These are phyloP conservation scores for Tolypocladium capitatum DNA, from an alignment of 2,329 filamentous ascomycete genomes.

Conservation along the genomic window DNA sequence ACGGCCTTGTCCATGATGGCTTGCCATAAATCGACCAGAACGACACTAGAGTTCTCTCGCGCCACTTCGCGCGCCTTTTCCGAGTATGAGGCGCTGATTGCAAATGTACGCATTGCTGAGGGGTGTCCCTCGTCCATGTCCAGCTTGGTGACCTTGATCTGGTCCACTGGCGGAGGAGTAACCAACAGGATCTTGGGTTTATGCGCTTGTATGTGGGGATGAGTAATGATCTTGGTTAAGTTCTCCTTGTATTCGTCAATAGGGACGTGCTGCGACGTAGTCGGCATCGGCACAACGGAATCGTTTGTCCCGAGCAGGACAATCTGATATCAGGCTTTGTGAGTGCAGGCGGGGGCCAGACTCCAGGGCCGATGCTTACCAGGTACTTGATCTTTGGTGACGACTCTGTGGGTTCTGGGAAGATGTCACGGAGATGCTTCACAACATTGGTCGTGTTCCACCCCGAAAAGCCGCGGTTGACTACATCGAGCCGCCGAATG, in stretches of 20 bases:
- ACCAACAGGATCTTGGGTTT: constrained; percentile 62
- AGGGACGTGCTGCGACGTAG: constrained; percentile 61
- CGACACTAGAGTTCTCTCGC: constrained; percentile 50
- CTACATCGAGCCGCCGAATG: constrained; percentile 64
- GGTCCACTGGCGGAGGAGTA: constrained; percentile 71
- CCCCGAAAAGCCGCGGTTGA: constrained; percentile 79
- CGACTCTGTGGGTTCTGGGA: constrained; percentile 48
- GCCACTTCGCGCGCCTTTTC: constrained; percentile 52
- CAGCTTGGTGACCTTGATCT: constrained; percentile 46
- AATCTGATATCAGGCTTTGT: constrained; percentile 35
- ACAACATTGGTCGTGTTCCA: constrained; percentile 72
- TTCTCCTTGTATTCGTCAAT: constrained; percentile 65
- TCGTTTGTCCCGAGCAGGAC: constrained; percentile 89
- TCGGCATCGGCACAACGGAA: constrained; percentile 51
- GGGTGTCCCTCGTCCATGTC: constrained; percentile 34
- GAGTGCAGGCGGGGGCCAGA: constrained; percentile 6
- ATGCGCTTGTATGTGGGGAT: constrained; percentile 57
- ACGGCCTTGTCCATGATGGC: constrained; percentile 60
- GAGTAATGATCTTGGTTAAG: constrained; percentile 55
- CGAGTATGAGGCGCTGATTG: constrained; percentile 43
- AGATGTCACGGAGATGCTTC: constrained; percentile 52
- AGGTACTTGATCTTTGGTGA: constrained; percentile 53
- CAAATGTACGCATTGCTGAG: constrained; percentile 29
- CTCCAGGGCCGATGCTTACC: constrained; percentile 27
- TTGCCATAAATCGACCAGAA: constrained; percentile 68